A percentile compares a stretch with the other conserved stretches of the same genome.
Evolutionary conservation across 148 eudicot genomes (phyloP).

Genomic region (Hydrangea macrophylla): DNA sequence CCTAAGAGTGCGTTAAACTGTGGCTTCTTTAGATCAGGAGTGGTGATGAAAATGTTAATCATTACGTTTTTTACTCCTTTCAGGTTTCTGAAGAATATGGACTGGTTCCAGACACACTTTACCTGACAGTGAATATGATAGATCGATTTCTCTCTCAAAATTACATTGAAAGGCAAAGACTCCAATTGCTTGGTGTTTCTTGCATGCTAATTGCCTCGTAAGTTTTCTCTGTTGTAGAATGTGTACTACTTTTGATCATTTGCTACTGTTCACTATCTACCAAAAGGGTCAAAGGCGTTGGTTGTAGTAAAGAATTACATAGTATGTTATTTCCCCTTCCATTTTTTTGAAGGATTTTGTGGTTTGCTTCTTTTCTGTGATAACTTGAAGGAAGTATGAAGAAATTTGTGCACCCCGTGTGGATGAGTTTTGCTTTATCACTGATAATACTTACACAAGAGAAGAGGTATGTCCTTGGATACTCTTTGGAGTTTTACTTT

Average conservation of each 20-base stretch:
- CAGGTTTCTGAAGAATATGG: slow-evolving; percentile 88
- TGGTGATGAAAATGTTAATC: not conserved
- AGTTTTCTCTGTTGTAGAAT: slow-evolving; percentile 26
- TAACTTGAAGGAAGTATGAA: slow-evolving; percentile 69
- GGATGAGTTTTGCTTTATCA: slow-evolving; percentile 86
- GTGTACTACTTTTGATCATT: not conserved
- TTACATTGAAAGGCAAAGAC: slow-evolving; percentile 72
- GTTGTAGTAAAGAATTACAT: not conserved
- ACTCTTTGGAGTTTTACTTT: not conserved
- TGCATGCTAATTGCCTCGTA: slow-evolving; percentile 98
- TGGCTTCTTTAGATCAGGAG: not conserved
- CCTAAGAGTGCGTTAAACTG: not conserved
- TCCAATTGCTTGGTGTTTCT: slow-evolving; percentile 87
- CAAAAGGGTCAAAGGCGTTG: not conserved
- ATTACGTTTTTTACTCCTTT: not conserved
- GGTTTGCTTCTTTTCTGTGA: slow-evolving; percentile 13
- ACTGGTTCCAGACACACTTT: slow-evolving; percentile 88
- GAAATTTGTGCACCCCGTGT: slow-evolving; percentile 79
- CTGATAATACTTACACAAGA: slow-evolving; percentile 75
- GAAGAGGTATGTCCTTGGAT: slow-evolving; percentile 55
- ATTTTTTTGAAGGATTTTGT: slow-evolving; percentile 6
- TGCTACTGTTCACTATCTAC: not conserved
- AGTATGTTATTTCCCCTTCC: not conserved
- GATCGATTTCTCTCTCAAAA: slow-evolving; percentile 73
- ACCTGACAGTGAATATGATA: slow-evolving; percentile 76